A percentile compares a stretch with the other conserved stretches of the same genome.
Evolutionary conservation across 139 green algal species (phyloP).

Genomic region (Haematococcus lacustris): DNA sequence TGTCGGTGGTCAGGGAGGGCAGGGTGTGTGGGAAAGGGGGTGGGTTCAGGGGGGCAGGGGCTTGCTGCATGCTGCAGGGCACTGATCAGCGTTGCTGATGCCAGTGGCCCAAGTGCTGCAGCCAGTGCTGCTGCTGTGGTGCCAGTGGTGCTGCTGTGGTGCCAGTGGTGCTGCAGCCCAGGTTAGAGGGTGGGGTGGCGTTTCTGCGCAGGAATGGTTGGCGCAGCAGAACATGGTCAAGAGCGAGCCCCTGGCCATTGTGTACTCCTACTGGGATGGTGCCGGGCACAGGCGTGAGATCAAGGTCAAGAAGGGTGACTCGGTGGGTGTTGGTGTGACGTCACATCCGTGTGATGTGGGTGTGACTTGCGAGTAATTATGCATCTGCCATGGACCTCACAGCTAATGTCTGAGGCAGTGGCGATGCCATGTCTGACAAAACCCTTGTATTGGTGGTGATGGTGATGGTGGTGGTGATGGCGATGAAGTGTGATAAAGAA

Average conservation of each 20-base stretch:
- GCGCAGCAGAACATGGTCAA: slow-evolving; percentile 61
- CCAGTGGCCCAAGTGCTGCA: background rate
- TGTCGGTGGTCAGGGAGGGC: too few species aligned
- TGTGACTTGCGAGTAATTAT: too few species aligned
- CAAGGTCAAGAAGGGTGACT: slow-evolving; percentile 39
- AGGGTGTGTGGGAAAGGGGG: background rate
- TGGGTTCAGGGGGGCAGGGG: background rate
- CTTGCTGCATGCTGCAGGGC: background rate
- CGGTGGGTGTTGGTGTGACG: slow-evolving; percentile 5
- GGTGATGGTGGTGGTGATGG: too few species aligned
- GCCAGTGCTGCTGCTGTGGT: background rate
- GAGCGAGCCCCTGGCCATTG: slow-evolving; percentile 80
- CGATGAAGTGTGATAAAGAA: too few species aligned
- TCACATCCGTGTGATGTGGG: too few species aligned
- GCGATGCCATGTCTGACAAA: too few species aligned
- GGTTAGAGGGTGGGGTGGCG: too few species aligned
- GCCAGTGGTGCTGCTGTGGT: background rate
- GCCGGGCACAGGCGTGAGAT: slow-evolving; percentile 62
- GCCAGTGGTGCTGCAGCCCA: background rate
- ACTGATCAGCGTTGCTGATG: background rate
- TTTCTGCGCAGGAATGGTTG: slow-evolving; percentile 46
- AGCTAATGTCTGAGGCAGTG: too few species aligned
- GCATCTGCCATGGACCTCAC: background rate
- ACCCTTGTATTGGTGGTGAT: too few species aligned
- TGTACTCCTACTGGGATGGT: slow-evolving; percentile 97